Conservation (phyloP, 805 yeast species). For the Blastobotrys parvus region DNA sequence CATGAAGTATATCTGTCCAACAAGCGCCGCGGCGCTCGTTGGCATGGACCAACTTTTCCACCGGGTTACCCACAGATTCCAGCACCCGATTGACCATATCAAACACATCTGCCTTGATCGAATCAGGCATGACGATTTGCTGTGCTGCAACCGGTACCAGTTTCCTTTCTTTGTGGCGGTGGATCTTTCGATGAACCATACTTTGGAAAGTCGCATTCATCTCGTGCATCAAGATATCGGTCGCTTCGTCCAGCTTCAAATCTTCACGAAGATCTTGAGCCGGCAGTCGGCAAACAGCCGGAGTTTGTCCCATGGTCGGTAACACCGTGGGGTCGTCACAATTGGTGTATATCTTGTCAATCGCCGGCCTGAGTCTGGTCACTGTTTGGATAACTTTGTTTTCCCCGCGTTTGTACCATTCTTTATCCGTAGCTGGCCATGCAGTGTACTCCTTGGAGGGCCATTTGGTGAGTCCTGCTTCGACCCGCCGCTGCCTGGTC, state of each 20-base stretch:
- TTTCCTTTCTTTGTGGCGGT: background rate
- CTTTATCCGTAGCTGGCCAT: conserved; percentile 49
- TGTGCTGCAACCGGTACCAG: conserved; percentile 8
- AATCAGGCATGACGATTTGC: conserved; percentile 9
- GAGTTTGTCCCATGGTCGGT: background rate
- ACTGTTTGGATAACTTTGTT: no score
- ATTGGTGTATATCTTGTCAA: background rate
- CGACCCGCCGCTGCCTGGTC: conserved; percentile 23
- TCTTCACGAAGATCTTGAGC: background rate
- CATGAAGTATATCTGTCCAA: conserved; percentile 11
- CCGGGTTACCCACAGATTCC: conserved; percentile 2
- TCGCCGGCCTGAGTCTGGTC: no score
- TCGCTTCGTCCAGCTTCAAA: conserved; percentile 9
- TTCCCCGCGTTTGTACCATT: no score
- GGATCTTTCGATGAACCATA: conserved; percentile 17
- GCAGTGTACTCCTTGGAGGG: conserved; percentile 39
- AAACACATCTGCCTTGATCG: conserved; percentile 6
- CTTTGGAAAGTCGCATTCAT: conserved; percentile 18
- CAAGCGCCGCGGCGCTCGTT: no score
- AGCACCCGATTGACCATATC: conserved; percentile 8
- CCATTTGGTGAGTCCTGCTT: conserved; percentile 29
- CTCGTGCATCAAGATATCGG: conserved; percentile 17
- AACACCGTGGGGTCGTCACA: background rate
- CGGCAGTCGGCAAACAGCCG: background rate
- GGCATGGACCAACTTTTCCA: no score